Evolutionary conservation across 192 early-diverging fungal species (phyloP).

Genomic region (Umbelopsis isabellina): DNA sequence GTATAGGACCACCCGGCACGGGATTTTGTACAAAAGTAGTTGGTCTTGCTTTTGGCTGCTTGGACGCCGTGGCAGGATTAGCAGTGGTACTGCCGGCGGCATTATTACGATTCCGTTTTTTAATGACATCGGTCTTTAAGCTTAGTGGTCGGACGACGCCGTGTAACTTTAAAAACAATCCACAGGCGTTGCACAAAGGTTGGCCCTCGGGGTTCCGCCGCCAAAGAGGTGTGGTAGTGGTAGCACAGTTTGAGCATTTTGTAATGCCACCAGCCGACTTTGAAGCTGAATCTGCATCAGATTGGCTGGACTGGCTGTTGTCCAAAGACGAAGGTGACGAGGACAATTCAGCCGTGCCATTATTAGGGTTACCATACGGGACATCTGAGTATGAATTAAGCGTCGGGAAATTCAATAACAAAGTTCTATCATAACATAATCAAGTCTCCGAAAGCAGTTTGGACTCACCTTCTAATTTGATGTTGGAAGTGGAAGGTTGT

Average conservation of each 20-base stretch:
- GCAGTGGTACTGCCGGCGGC: neutral
- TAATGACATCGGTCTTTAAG: slow-evolving; percentile 89
- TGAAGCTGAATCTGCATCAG: slow-evolving; percentile 26
- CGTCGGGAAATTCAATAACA: neutral
- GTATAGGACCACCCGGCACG: slow-evolving; percentile 13
- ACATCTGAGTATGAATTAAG: slow-evolving; percentile 6
- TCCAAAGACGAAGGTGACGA: slow-evolving; percentile 12
- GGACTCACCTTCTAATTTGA: slow-evolving; percentile 11
- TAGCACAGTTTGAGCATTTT: slow-evolving; percentile 84
- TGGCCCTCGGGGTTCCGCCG: slow-evolving; percentile 88
- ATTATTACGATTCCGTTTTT: slow-evolving; percentile 80
- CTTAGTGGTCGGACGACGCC: slow-evolving; percentile 83
- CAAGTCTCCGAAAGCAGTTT: neutral
- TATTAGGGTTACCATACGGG: slow-evolving; percentile 6
- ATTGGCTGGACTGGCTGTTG: neutral
- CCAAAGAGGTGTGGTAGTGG: slow-evolving; percentile 95
- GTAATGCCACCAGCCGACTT: slow-evolving; percentile 32
- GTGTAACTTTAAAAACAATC: slow-evolving; percentile 95
- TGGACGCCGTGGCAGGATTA: neutral
- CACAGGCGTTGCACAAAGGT: slow-evolving; percentile 96
- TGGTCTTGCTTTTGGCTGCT: slow-evolving; percentile 10
- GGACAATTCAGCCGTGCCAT: neutral
- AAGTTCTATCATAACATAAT: neutral
- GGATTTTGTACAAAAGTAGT: slow-evolving; percentile 18
- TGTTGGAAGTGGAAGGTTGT: neutral